A percentile compares a stretch with the other conserved stretches of the same genome.
These are phyloP conservation scores for Alternaria sp. DNA, from an alignment of 2,329 filamentous ascomycete species.

Conservation along the genomic window DNA sequence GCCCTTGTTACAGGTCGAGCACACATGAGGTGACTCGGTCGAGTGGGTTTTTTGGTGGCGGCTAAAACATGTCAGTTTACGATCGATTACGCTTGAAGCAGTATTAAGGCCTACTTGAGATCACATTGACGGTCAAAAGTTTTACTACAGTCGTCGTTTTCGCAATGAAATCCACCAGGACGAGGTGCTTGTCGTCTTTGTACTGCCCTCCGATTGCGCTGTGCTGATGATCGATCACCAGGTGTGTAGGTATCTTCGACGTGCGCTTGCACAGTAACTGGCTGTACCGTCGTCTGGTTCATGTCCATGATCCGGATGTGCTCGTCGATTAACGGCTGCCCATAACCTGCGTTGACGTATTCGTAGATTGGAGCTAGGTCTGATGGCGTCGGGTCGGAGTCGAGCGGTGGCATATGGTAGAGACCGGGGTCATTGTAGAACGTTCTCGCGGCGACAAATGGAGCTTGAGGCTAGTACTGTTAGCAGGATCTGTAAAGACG, in stretches of 20 bases:
- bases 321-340: constrained; percentile 22
- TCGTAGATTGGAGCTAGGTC: constrained; percentile 17
- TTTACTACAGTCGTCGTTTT: constrained; percentile 32
- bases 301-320: constrained; percentile 29
- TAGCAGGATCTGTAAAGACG: constrained; percentile 1
- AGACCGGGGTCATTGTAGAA: constrained; percentile 8
- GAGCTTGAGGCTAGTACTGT: constrained; percentile 27
- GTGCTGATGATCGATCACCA: constrained; percentile 36
- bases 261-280: constrained; percentile 38
- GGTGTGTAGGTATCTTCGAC: constrained; percentile 43
- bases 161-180: constrained; percentile 40
- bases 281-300: constrained; percentile 41
- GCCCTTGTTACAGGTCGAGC: constrained; percentile 38
- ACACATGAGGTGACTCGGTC: constrained; percentile 45
- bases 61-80: constrained; percentile 29
- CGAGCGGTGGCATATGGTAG: constrained; percentile 11
- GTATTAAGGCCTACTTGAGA: constrained; percentile 41
- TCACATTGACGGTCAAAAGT: constrained; percentile 47
- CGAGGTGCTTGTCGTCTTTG: constrained; percentile 39
- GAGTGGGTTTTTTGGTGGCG: constrained; percentile 48
- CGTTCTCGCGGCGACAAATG: constrained; percentile 14
- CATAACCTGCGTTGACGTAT: constrained; percentile 10
- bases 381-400: constrained; percentile 14
- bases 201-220: constrained; percentile 13
- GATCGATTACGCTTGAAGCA: not conserved